These are phyloP conservation scores for Neofusicoccum cordaticola DNA, from an alignment of 2,329 filamentous ascomycete species.

Conservation along the genomic window DNA sequence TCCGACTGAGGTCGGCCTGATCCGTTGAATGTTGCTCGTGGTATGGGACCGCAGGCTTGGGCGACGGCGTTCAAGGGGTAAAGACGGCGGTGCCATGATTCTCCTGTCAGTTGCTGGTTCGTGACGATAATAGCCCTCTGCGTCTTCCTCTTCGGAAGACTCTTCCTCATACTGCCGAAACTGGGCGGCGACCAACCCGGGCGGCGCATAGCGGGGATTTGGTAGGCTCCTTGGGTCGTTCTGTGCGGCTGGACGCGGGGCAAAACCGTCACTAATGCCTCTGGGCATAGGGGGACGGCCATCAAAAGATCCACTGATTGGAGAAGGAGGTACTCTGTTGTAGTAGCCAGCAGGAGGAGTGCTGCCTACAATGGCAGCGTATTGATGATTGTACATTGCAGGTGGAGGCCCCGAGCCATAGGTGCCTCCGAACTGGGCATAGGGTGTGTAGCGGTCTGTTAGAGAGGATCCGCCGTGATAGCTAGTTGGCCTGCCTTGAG, in stretches of 20 bases:
- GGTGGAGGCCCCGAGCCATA: constrained; percentile 29
- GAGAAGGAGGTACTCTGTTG: neutral
- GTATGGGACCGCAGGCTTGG: neutral
- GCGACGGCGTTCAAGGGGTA: neutral
- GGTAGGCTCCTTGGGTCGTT: neutral
- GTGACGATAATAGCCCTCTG: neutral
- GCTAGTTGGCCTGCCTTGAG: constrained; percentile 29
- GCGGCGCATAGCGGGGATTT: neutral
- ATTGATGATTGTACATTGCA: constrained; percentile 27
- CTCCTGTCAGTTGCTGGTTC: neutral
- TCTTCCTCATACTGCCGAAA: neutral
- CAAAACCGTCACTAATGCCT: neutral
- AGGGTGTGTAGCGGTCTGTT: constrained; percentile 21
- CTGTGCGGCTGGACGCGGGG: neutral
- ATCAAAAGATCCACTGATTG: neutral
- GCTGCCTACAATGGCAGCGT: constrained; percentile 18
- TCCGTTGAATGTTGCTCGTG: neutral
- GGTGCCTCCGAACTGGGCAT: constrained; percentile 25
- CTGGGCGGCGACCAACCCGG: no score
- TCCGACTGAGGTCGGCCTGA: neutral
- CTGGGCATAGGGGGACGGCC: neutral
- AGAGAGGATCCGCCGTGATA: constrained; percentile 30
- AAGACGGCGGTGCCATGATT: neutral
- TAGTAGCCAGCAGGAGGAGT: constrained; percentile 22
- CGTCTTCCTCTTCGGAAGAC: neutral